Evolutionary conservation across 2,329 filamentous ascomycete species (phyloP), one percentile per base, ranked within the genome.

Genomic region (Pyrenophora teres): DNA sequence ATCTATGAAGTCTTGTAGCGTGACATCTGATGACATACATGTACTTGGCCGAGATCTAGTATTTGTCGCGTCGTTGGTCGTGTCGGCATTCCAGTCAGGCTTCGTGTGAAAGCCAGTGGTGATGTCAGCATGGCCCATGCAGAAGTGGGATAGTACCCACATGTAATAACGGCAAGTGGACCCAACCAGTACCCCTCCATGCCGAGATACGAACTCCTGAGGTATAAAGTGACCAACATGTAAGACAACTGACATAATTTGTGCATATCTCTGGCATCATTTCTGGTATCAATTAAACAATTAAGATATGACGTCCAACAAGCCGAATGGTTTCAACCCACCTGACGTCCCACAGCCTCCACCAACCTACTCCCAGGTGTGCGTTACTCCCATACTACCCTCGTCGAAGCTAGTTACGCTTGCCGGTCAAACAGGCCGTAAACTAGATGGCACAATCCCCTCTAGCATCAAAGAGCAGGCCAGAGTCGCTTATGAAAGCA

Each of bases 281-380:
- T 21, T 21, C 19, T 21, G 19, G 19, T 21, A 21, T 21, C 19
- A 21, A 21, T 21, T 21, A 21, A 5, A 21, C 19, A 21, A 21
- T 21, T 21, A 21, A 21, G 2, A 21, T 21, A 21, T 21, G 19
- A 21, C 56, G 19, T 27, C 50, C 40, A 62, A 59, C 46, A 70
- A 70, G 52, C 68, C 69, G 6, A 53, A 62, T 31, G 57, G 67
- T 13, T 69, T 65, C 54, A 71, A 71, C n/a, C 68, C 67, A 1
- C 49, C 64, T 3, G 52, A 37, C 9, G 65, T 71, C 15, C 57
- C 63, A 9, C 46, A 44, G 9, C 67, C 68, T 19, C 63, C 67
- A 10, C 62, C 68, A 40, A 67, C 63, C 27, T 72, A 72, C 48
- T 48, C 50, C n/a, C 68, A 71, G 54, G 57, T 66, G 40, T 65